phyloP scores from a whole-genome alignment of 2,329 filamentous ascomycete species.

The Talaromyces islandicus region DNA sequence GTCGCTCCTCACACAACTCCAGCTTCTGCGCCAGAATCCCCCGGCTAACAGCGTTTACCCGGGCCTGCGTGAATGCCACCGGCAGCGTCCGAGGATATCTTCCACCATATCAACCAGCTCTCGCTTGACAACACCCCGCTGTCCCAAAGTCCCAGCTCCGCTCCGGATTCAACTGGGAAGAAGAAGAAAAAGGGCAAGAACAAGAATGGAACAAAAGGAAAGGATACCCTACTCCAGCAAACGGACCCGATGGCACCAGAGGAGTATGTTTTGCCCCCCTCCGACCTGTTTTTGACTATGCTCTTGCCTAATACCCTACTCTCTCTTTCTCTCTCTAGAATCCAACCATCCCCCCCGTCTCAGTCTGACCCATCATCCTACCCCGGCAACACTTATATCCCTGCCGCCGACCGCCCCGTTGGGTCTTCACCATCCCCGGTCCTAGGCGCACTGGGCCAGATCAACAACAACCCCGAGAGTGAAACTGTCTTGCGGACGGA shows the following conservation, averaged over 20 bases:
- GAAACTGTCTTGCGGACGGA: constrained; percentile 33
- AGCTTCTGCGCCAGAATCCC: not conserved
- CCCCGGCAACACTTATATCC: constrained; percentile 20
- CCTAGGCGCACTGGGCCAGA: constrained; percentile 31
- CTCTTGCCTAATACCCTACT: constrained; percentile 8
- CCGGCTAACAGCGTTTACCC: not conserved
- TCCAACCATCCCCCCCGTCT: constrained; percentile 19
- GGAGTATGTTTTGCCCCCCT: constrained; percentile 26
- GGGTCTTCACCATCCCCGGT: constrained; percentile 25
- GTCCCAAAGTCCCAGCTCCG: constrained; percentile 20
- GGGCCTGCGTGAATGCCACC: constrained; percentile 36
- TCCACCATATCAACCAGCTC: constrained; percentile 31
- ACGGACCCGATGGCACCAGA: constrained; percentile 25
- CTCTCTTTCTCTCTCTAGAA: constrained; percentile 16
- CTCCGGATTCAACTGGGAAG: constrained; percentile 26
- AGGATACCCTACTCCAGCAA: constrained; percentile 29
- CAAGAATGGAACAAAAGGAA: constrained; percentile 30
- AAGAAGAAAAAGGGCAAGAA: constrained; percentile 36
- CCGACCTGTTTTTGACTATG: constrained; percentile 1
- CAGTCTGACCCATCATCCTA: constrained; percentile 26
- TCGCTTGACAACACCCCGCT: constrained; percentile 25
- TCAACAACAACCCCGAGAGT: constrained; percentile 24
- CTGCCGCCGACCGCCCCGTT: constrained; percentile 17
- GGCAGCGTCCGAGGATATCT: constrained; percentile 33
- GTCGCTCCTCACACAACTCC: not conserved